Percentiles rank a stretch among this genome's conserved stretches.
Conservation (phyloP, 1,284 basidiomycete genomes). For the Mycena sp. region DNA sequence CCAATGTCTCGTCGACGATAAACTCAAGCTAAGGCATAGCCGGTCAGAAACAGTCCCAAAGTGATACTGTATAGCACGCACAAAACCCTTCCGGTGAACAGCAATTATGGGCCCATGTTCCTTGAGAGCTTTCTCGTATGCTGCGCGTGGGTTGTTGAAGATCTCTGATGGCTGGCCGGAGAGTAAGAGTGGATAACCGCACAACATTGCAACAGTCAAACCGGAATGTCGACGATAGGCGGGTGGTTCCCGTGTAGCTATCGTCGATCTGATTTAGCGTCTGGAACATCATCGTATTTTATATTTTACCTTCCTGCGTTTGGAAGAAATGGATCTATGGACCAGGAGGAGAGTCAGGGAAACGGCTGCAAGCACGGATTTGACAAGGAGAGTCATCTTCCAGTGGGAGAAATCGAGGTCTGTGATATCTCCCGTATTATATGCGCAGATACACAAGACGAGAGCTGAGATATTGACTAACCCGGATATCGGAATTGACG, state of each 20-base stretch:
- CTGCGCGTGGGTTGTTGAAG: conserved; percentile 41
- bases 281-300: too few relatives aligned
- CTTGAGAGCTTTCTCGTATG: conserved; percentile 42
- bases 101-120: conserved; percentile 43
- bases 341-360: conserved; percentile 4
- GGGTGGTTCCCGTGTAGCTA: conserved; percentile 18
- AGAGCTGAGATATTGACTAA: too few relatives aligned
- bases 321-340: neutral
- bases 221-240: conserved; percentile 29
- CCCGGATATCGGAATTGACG: too few relatives aligned
- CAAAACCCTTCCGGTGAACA: conserved; percentile 45
- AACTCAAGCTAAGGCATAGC: conserved; percentile 42
- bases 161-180: conserved; percentile 32
- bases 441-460: too few relatives aligned
- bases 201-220: conserved; percentile 1
- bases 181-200: neutral
- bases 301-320: conserved; percentile 11
- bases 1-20: conserved; percentile 38
- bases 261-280: neutral
- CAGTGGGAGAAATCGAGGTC: neutral
- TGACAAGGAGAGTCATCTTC: neutral
- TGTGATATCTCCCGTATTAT: conserved; percentile 2
- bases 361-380: conserved; percentile 2
- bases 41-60: neutral
- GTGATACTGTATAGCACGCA: conserved; percentile 15